Base-by-base conservation (phyloP, 2,329 filamentous ascomycete species). In the Xylaria sp. region DNA sequence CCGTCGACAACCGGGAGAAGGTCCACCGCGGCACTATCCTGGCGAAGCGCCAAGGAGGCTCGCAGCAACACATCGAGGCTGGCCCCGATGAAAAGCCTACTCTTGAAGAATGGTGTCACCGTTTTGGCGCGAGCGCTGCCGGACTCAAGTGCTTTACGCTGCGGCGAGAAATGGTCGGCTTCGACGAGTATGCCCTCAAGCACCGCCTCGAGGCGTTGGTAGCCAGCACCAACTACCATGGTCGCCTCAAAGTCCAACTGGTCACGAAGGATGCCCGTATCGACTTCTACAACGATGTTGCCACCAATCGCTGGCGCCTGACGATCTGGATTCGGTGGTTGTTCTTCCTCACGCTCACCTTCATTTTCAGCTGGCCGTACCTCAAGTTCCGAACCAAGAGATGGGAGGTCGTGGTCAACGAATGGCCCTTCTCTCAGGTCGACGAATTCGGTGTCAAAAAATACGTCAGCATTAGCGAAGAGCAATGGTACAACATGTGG, bases 331-430 rank as follows among this genome's bases (percentile, higher is more conserved):
- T 93, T 54, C 82, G 86, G 51, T 87, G 88, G 83, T 54, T 92
- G 10, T 92, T 90, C 80, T 89, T 88, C 76, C 78, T 92, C 6
- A 89, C 89, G 0, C 88, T 93, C 68, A 79, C 92, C 13, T 91
- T 91, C 85, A 75, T 94, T 66, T 83, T 94, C 73, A 83, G 87
- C 2, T 94, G 92, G 92, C 92, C 92, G 0, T 86, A 87, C 66
- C 83, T 94, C 13, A 90, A 88, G 80, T 85, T 93, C 76, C 80
- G 86, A 20, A 94, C 92, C 1, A 89, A 87, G 76, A 84, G 87
- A 58, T 94, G 90, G 81, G 86, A 90, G 71, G 89, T 92, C 2
- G 85, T 88, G 2, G 82, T 83, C 25, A 85, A 86, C 0, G 83
- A 90, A 41, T 94, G 90, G 90, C 79, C 82, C 0, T 90, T 86